Base-by-base conservation (phyloP, 2,329 filamentous ascomycete species). In the Verticillium dahliae region DNA sequence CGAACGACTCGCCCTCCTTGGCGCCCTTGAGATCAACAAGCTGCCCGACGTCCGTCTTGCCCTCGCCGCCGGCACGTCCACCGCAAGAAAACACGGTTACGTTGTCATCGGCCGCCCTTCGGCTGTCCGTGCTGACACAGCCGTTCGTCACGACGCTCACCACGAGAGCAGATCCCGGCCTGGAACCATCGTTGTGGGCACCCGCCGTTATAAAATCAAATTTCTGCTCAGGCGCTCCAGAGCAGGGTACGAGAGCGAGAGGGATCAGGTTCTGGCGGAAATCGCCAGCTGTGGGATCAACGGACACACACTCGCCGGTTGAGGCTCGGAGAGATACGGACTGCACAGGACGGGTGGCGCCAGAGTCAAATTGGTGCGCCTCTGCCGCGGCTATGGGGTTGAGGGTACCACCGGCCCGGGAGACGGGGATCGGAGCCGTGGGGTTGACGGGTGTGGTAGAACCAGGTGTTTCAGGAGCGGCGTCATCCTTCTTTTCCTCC, bases 191-290 rank as follows among this genome's bases (percentile, higher is more conserved):
- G 68, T 84, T 81, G 68, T 84, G 80, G 63, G 73, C 75, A 11
- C 81, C 81, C 14, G 74, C 70, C 2, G 79, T 82, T 60, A 84
- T 74, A 54, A 84, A 67, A 67, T 84, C 81, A 67, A 80, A 84
- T 65, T 77, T 78, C 69, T 83, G 78, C 58, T 78, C 79, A 3
- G 75, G 70, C 4, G 75, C 74, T 37, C 76, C 79, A 35, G 72
- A 70, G 69, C 81, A 84, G 34, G 71, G 68, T 9, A 77, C 76
- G 10, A 82, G 66, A 27, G 74, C 73, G 9, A 84, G 70, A 1
- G 81, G 81, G 58, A 83, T 81, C 56, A 84, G 72, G 65, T 84
- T 84, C 69, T 80, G 73, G 6, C 81, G 78, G 69, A 83, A 84
- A 65, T 84, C 81, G 39, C 81, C 81, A 0, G 80, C 80, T 1